Evolutionary conservation across 352 stramenopile genomes (phyloP).

Genomic region (Phytophthora tentaculata): DNA sequence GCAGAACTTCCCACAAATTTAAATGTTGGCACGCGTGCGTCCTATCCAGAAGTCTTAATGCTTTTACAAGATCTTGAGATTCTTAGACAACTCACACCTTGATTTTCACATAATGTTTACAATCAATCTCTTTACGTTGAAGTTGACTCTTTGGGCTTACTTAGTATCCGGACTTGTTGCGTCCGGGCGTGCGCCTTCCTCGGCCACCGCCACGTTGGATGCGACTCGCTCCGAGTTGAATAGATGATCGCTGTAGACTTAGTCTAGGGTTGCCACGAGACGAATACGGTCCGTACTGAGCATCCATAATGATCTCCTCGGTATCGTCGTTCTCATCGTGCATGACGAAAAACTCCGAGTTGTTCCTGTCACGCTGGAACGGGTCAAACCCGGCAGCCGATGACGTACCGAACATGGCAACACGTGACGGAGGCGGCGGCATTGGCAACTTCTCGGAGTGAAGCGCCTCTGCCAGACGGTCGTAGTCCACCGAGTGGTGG

Average conservation of each 20-base stretch:
- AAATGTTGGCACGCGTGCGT: background rate
- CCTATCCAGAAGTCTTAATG: background rate
- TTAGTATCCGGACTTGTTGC: constrained; percentile 1
- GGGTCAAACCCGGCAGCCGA: constrained; percentile 48
- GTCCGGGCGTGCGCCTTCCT: constrained; percentile 10
- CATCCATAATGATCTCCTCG: constrained; percentile 44
- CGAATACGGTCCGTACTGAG: constrained; percentile 35
- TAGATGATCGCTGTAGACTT: constrained; percentile 17
- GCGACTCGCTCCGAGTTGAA: constrained; percentile 17
- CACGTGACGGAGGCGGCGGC: constrained; percentile 58
- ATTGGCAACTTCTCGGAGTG: constrained; percentile 41
- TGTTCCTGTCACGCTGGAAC: constrained; percentile 44
- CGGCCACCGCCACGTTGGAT: constrained; percentile 14
- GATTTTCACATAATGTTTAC: constrained; percentile 4
- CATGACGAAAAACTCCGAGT: constrained; percentile 63
- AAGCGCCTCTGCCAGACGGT: constrained; percentile 47
- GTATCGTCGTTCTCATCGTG: constrained; percentile 49
- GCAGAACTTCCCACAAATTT: background rate
- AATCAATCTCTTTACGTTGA: constrained; percentile 2
- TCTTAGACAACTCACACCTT: background rate
- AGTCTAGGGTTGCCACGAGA: constrained; percentile 19
- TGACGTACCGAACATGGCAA: constrained; percentile 75
- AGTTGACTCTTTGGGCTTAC: constrained; percentile 6
- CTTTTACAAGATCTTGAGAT: background rate
- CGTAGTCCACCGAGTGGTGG: constrained; percentile 71